Evolutionary conservation across 2,329 filamentous ascomycete genomes (phyloP).

Genomic region (Dothidotthia symphoricarpi): DNA sequence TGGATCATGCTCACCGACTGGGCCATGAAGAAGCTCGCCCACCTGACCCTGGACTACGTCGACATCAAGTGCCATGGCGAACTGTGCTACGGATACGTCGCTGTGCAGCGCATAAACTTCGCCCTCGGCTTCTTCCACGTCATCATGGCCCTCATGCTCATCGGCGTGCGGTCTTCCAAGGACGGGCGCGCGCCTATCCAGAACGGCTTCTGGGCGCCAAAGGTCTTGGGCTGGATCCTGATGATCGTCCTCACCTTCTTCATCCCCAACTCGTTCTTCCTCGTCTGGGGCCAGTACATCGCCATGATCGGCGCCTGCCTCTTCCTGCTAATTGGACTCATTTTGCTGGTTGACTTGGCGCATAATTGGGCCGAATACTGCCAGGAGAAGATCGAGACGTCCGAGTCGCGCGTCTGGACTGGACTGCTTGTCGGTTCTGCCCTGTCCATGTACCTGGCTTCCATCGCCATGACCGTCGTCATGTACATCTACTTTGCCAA

Average conservation of each 20-base stretch:
- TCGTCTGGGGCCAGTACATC: constrained; percentile 94
- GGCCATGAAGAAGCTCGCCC: constrained; percentile 93
- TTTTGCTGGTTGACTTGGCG: constrained; percentile 89
- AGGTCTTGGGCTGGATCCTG: constrained; percentile 83
- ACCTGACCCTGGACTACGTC: constrained; percentile 91
- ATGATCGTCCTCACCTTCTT: constrained; percentile 86
- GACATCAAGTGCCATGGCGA: constrained; percentile 87
- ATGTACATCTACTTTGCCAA: constrained; percentile 96
- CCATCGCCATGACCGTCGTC: constrained; percentile 88
- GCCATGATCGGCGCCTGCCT: constrained; percentile 84
- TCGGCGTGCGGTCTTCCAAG: constrained; percentile 84
- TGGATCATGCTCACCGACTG: constrained; percentile 99
- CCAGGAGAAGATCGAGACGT: constrained; percentile 86
- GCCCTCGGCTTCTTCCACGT: constrained; percentile 92
- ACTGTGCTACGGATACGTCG: constrained; percentile 91
- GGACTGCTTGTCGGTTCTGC: constrained; percentile 87
- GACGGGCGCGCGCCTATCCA: constrained; percentile 85
- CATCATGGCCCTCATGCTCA: constrained; percentile 75
- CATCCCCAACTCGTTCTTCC: constrained; percentile 92
- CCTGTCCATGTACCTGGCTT: constrained; percentile 86
- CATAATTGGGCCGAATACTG: constrained; percentile 98
- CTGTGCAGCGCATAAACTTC: constrained; percentile 97
- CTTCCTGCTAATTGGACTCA: constrained; percentile 87
- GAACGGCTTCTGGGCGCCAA: constrained; percentile 99
- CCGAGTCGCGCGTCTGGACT: constrained; percentile 81